phyloP scores from a whole-genome alignment of 176 grass and related monocot species.

The Melocanna baccifera region DNA sequence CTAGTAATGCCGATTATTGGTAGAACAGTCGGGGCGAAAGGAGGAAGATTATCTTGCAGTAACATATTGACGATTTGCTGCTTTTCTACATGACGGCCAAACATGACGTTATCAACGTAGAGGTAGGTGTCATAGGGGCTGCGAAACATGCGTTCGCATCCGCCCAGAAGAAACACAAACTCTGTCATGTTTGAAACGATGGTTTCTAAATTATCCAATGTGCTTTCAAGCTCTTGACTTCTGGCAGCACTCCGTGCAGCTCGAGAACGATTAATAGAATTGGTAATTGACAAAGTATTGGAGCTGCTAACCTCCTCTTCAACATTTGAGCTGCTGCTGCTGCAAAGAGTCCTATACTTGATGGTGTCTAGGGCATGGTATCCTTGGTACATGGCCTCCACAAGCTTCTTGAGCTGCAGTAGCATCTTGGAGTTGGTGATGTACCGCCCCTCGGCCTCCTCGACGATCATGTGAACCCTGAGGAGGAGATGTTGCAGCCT shows the following conservation, averaged over 20 bases:
- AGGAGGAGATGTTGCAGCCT: constrained; percentile 27
- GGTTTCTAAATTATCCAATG: background rate
- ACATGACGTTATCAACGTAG: background rate
- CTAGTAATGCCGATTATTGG: background rate
- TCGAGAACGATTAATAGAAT: background rate
- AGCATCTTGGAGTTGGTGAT: constrained; percentile 35
- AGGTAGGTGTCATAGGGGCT: constrained; percentile 8
- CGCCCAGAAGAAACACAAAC: background rate
- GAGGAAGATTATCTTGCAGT: background rate
- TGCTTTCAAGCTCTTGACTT: background rate
- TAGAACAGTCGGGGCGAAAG: background rate
- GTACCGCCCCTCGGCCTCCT: constrained; percentile 21
- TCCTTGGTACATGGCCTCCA: constrained; percentile 22
- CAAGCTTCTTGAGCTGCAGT: constrained; percentile 22
- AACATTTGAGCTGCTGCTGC: background rate
- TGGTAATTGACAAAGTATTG: background rate
- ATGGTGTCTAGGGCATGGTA: constrained; percentile 12
- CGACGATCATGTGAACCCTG: constrained; percentile 29
- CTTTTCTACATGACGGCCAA: background rate
- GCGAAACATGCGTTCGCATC: background rate
- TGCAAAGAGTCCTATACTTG: background rate
- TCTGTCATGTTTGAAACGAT: background rate
- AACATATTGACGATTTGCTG: background rate
- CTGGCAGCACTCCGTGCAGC: background rate
- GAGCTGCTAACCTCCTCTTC: constrained; percentile 5